These are phyloP conservation scores for Psilocybe cyanescens DNA, from an alignment of 768 basidiomycete genomes.

Conservation along the genomic window DNA sequence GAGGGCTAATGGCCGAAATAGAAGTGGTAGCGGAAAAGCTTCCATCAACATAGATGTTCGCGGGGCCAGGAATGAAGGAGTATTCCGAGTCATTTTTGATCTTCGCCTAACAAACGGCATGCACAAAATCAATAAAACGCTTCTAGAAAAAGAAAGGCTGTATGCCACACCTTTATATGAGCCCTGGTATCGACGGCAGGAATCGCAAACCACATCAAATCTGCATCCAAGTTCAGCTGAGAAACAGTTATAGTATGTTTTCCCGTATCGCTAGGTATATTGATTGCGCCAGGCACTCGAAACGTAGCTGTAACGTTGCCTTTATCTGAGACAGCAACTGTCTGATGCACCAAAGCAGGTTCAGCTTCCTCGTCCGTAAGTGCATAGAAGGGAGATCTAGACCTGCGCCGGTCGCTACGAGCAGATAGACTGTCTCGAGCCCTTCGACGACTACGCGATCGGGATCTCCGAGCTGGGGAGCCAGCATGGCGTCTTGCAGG, in stretches of 20 bases:
- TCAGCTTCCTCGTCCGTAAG: neutral
- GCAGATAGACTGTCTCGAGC: neutral
- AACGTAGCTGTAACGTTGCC: constrained; percentile 37
- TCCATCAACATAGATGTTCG: constrained; percentile 54
- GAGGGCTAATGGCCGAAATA: constrained; percentile 38
- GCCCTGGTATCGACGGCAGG: constrained; percentile 33
- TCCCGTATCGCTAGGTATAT: constrained; percentile 35
- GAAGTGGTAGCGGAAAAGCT: constrained; percentile 47
- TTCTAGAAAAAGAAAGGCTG: neutral
- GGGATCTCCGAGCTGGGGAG: neutral
- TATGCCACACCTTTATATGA: constrained; percentile 27
- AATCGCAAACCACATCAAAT: constrained; percentile 32
- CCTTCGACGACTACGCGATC: neutral
- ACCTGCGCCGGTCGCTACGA: neutral
- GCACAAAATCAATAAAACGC: neutral
- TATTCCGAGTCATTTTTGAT: constrained; percentile 52
- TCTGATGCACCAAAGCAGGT: constrained; percentile 4
- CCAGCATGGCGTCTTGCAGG: too few species aligned
- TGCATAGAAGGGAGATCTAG: neutral
- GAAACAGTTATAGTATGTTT: constrained; percentile 39
- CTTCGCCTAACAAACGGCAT: constrained; percentile 31
- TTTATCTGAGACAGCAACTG: constrained; percentile 14
- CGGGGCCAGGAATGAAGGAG: constrained; percentile 32
- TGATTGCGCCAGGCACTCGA: constrained; percentile 36
- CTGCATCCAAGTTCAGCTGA: constrained; percentile 31